phyloP scores from a whole-genome alignment of 768 basidiomycete genomes.

The Termitomyces sp. region DNA sequence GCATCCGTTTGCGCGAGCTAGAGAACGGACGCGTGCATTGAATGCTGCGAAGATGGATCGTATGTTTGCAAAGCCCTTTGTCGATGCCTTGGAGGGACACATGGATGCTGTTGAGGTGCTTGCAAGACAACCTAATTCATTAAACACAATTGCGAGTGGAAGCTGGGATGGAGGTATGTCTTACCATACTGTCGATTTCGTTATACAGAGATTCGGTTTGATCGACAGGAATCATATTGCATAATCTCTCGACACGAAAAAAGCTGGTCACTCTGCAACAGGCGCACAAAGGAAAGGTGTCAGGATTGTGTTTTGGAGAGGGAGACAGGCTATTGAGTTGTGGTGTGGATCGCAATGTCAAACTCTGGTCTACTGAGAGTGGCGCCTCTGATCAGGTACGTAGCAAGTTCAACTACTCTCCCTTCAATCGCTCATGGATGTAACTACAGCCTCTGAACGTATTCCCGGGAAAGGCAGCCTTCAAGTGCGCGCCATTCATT shows the following conservation, averaged over 20 bases:
- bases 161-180: conserved; percentile 92
- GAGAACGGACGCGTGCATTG: conserved; percentile 90
- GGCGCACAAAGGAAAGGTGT: conserved; percentile 83
- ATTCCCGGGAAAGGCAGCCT: conserved; percentile 81
- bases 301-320: conserved; percentile 72
- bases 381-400: conserved; percentile 30
- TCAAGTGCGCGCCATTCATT: conserved; percentile 59
- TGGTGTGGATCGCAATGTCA: conserved; percentile 77
- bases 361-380: conserved; percentile 62
- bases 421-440: neutral
- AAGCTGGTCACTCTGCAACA: conserved; percentile 51
- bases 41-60: conserved; percentile 96
- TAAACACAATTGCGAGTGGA: conserved; percentile 81
- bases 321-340: conserved; percentile 65
- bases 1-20: conserved; percentile 89
- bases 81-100: conserved; percentile 88
- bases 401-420: neutral
- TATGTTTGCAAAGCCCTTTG: conserved; percentile 97
- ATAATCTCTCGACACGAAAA: conserved; percentile 62
- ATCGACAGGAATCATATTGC: conserved; percentile 70
- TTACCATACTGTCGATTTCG: neutral
- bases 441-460: conserved; percentile 58
- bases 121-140: conserved; percentile 61
- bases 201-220: neutral
- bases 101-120: conserved; percentile 90